Percentiles rank a stretch among this genome's conserved stretches.
These are phyloP conservation scores for Phlebiopsis flavidoalba DNA, from an alignment of 768 basidiomycete species.

Conservation along the genomic window DNA sequence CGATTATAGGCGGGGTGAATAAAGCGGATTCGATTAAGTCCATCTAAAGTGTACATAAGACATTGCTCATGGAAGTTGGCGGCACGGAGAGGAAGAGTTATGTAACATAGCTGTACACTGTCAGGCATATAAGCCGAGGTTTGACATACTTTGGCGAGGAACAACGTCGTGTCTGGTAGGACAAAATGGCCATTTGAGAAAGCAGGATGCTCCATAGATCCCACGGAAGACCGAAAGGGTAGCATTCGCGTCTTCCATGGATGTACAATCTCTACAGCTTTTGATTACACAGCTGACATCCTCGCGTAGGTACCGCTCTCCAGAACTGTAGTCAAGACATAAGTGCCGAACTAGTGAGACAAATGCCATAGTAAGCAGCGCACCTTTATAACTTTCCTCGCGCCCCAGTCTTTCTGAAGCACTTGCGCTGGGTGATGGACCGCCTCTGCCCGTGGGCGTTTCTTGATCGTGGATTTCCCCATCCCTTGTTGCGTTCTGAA, in stretches of 20 bases:
- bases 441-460: conserved; percentile 66
- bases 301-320: conserved; percentile 90
- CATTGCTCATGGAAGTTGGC: not conserved
- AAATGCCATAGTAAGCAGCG: conserved; percentile 9
- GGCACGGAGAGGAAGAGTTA: not conserved
- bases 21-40: conserved; percentile 81
- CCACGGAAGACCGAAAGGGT: conserved; percentile 55
- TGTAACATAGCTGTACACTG: not conserved
- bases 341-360: not conserved
- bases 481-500: conserved; percentile 20
- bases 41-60: conserved; percentile 53
- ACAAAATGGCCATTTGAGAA: conserved; percentile 74
- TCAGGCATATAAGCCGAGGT: not conserved
- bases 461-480: conserved; percentile 67
- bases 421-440: conserved; percentile 81
- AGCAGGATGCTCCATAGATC: conserved; percentile 49
- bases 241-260: conserved; percentile 25
- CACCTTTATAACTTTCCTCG: conserved; percentile 91
- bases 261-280: conserved; percentile 58
- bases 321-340: conserved; percentile 43
- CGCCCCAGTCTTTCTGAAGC: conserved; percentile 95
- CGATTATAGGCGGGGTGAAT: conserved; percentile 75
- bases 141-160: conserved; percentile 68
- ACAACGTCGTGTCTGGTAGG: conserved; percentile 90
- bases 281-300: conserved; percentile 86